Percentiles rank a stretch among this genome's conserved stretches.
These are phyloP conservation scores for Lentinula lateritia DNA, from an alignment of 768 basidiomycete species.

Conservation along the genomic window DNA sequence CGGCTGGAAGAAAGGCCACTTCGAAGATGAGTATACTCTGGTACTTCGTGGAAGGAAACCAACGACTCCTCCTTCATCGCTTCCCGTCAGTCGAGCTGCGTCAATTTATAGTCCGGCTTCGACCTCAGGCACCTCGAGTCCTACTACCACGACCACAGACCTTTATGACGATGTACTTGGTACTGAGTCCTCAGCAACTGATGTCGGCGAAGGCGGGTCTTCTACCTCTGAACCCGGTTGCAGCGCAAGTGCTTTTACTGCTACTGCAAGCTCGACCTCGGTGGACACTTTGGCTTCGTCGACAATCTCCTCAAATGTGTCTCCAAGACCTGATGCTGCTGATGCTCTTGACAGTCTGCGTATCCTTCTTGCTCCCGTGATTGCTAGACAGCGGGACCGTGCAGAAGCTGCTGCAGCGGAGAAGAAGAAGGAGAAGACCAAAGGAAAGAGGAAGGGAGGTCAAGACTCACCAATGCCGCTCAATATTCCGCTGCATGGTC, in stretches of 20 bases:
- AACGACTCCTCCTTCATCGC: conserved; percentile 21
- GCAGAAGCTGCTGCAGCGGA: conserved; percentile 47
- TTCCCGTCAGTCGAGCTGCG: not conserved
- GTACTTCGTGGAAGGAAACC: conserved; percentile 25
- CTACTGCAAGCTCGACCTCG: not conserved
- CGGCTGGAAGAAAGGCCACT: conserved; percentile 61
- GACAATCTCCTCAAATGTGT: conserved; percentile 13
- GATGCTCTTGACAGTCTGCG: conserved; percentile 64
- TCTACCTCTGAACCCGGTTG: not conserved
- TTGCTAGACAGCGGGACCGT: conserved; percentile 54
- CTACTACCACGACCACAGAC: conserved; percentile 2
- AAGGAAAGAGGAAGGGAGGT: conserved; percentile 14
- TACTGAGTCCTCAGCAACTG: not conserved
- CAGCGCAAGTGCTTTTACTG: not conserved
- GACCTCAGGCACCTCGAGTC: conserved; percentile 1
- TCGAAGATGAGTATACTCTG: not conserved
- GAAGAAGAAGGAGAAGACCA: conserved; percentile 21
- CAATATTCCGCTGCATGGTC: conserved; percentile 81
- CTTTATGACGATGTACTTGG: not conserved
- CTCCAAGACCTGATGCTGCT: conserved; percentile 36
- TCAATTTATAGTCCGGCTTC: not conserved
- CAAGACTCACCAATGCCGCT: conserved; percentile 63
- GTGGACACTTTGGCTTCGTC: not conserved
- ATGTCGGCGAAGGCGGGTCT: not conserved
- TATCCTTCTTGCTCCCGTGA: conserved; percentile 69